Evolutionary conservation across 2,329 filamentous ascomycete genomes (phyloP), one percentile per base, ranked within the genome.

Genomic region (Ascochyta fabae): DNA sequence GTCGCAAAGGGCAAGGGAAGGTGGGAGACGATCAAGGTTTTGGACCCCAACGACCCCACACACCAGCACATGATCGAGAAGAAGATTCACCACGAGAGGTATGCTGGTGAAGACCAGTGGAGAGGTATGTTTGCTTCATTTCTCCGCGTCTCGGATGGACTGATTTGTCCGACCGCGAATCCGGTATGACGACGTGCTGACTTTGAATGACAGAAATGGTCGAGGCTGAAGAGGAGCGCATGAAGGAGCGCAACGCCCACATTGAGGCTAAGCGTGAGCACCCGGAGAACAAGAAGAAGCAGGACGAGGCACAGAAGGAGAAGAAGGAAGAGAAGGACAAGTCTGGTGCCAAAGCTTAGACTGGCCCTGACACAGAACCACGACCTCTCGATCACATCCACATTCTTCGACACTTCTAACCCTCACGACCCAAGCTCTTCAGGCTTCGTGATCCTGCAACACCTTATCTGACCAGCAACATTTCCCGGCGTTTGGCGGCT

Each of bases 91-190:
- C 90, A 92, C 79, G 91, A 96, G 81, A 83, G 90, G 61, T 95
- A 96, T 75, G 84, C 88, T 73, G 91, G 92, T 40, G 91, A 96
- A 80, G 93, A 98, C 77, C 83, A 97, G 69, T 99, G 95, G 95
- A 95, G 86, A 81, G 88, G 88, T 90, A 78, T 73, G 86, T 78
- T 61, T 38, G 10, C 9, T 34, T 15, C 13, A 9, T 9, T 22
- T 33, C 31, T 33, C 13, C 31, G 26, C 15, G 5, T 10, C 2
- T 49, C 42, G 12, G 47, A 33, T 22, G 33, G 10, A 12, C 29
- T 31, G 29, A 31, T 62, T 63, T 58, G 49, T 61, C 51, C 33
- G 22, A 22, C 44, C 54, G 16, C 27, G 41, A 19, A 47, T 56
- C 47, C 40, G 44, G 12, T 43, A 12, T 31, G 43, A 38, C 7